Evolutionary conservation across 2,329 filamentous ascomycete genomes (phyloP).

Genomic region (Monilinia vaccinii-corymbosi): DNA sequence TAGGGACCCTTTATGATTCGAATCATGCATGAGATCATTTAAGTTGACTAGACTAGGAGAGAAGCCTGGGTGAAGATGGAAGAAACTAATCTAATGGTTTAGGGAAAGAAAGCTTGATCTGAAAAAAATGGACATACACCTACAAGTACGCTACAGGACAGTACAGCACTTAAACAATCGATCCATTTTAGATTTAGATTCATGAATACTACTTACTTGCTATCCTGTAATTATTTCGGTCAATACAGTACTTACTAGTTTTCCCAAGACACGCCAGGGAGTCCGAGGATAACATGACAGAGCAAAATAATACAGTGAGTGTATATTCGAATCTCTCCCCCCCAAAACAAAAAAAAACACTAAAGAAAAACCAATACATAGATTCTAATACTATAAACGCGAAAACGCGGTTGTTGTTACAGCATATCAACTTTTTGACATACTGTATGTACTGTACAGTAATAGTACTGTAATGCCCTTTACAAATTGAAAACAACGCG

Average conservation of each 20-base stretch:
- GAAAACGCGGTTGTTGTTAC: constrained; percentile 3
- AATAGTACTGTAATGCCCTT: too few relatives aligned
- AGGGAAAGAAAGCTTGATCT: constrained; percentile 11
- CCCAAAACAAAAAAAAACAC: background rate
- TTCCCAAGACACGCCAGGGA: background rate
- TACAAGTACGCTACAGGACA: too few relatives aligned
- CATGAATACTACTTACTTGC: too few relatives aligned
- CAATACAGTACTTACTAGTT: background rate
- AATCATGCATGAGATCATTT: constrained; percentile 7
- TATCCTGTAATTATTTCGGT: background rate
- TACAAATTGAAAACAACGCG: background rate
- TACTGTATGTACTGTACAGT: too few relatives aligned
- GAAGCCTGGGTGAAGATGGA: background rate
- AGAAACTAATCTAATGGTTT: background rate
- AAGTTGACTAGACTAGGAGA: background rate
- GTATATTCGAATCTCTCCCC: background rate
- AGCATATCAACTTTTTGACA: background rate
- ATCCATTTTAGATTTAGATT: background rate
- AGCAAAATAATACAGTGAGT: background rate
- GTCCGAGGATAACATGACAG: background rate
- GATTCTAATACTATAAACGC: background rate
- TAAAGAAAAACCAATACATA: background rate
- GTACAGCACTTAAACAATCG: too few relatives aligned
- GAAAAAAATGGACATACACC: too few relatives aligned
- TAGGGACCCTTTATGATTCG: background rate